Base-by-base conservation (phyloP, 768 basidiomycete species). In the Peribolospora kevripleyi region DNA sequence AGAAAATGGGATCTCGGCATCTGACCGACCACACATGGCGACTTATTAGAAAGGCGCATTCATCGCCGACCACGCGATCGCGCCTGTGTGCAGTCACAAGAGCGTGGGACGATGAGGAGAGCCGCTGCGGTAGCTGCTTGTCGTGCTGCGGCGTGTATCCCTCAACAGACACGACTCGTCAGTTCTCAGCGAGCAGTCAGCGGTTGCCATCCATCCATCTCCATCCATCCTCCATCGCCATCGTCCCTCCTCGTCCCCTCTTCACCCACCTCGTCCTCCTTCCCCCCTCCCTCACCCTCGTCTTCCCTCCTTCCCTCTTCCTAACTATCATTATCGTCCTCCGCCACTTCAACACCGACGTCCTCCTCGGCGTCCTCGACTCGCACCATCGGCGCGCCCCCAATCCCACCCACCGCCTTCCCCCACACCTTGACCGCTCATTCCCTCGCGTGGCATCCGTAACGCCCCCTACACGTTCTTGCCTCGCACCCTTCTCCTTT, bases 361-460 rank as follows among this genome's bases (percentile, higher is more conserved):
- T 90, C 5, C 73, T 98, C 13, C 77, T 98, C 9, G 77, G 88
- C 2, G 95, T 85, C 74, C 95, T 91, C 64, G 97, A 93, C 63
- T 85, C 91, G 0, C 54, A 84, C 60, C 62, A 75, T 0, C 75
- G 79, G 52, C 97, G 91, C 63, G 80, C 80, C 52, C 84, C 81
- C 61, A 79, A 25, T 25, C 25, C 25, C 25, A 1, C 25, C 25
- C 25, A 25, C 7, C 14, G 45, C 10, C 14, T 45, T 81, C 58
- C 85, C 76, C 0, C 76, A 77, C 43, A 84, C 86, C 25, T 97
- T 91, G 91, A 76, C 76, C 50, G 78, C 69, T 14, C 7, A 39
- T 6, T 51, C 42, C n/a, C 7, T 14, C 46, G 10, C 10, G 10
- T 46, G 14, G 10, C 10, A 46, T 14, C 10, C 2, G 46, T 10